These are phyloP conservation scores for Solanum pennellii DNA, from an alignment of 257 asterid species.

Conservation along the genomic window DNA sequence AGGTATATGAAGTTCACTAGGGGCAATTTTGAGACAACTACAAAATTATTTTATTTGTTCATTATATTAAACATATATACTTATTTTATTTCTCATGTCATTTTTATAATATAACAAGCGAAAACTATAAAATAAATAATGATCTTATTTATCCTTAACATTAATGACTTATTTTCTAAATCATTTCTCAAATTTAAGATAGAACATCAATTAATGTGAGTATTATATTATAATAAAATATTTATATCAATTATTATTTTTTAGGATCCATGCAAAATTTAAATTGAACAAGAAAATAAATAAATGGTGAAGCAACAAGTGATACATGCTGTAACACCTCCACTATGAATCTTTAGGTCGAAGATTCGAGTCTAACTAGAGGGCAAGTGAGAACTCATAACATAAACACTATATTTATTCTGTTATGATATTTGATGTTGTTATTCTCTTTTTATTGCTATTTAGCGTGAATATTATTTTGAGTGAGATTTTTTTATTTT, in stretches of 20 bases:
- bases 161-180: neutral
- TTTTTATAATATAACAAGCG: neutral
- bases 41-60: no score
- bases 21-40: no score
- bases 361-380: neutral
- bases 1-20: no score
- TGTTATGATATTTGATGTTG: no score
- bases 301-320: neutral
- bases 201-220: neutral
- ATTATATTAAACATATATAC: no score
- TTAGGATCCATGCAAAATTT: neutral
- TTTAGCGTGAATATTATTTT: neutral
- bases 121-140: no score
- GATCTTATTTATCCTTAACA: no score
- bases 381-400: neutral
- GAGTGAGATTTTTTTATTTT: neutral
- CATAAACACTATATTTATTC: neutral
- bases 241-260: neutral
- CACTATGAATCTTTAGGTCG: neutral
- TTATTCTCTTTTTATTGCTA: no score
- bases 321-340: neutral
- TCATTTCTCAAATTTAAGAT: neutral
- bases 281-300: neutral
- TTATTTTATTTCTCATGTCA: neutral
- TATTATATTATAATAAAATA: no score